Conservation (phyloP, 2,329 filamentous ascomycete genomes). For the Trichoderma afroharzianum region DNA sequence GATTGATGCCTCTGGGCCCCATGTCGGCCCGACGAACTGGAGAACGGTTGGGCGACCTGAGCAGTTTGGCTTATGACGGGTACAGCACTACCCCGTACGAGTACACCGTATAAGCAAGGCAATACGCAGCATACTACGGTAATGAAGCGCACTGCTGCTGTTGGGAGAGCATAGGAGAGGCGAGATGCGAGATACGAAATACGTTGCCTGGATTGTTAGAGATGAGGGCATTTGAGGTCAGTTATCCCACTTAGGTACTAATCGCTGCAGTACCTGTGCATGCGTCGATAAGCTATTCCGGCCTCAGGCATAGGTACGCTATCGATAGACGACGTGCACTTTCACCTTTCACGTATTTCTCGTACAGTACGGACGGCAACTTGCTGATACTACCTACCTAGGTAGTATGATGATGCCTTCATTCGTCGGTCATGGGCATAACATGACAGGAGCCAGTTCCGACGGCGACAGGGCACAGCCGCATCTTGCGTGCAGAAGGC, state of each 20-base stretch:
- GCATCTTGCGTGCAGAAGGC: not conserved
- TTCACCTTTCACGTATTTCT: not conserved
- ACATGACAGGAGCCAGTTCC: not conserved
- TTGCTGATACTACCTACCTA: no score
- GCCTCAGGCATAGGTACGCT: not conserved
- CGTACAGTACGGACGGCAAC: not conserved
- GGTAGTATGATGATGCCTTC: no score
- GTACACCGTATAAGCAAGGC: not conserved
- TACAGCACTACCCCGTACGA: not conserved
- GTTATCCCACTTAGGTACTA: not conserved
- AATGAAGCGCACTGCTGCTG: not conserved
- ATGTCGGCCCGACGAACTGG: not conserved
- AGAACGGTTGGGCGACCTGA: not conserved
- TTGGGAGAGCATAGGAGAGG: not conserved
- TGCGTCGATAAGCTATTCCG: not conserved
- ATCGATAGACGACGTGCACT: not conserved
- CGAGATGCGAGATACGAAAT: not conserved
- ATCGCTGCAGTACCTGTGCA: not conserved
- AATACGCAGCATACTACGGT: not conserved
- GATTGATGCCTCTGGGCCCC: not conserved
- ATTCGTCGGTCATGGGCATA: not conserved
- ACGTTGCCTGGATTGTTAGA: not conserved
- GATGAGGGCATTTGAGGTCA: not conserved
- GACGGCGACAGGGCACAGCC: not conserved
- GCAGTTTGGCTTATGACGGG: not conserved